Conservation (phyloP, 2,329 filamentous ascomycete species). For the Monascus ruber region DNA sequence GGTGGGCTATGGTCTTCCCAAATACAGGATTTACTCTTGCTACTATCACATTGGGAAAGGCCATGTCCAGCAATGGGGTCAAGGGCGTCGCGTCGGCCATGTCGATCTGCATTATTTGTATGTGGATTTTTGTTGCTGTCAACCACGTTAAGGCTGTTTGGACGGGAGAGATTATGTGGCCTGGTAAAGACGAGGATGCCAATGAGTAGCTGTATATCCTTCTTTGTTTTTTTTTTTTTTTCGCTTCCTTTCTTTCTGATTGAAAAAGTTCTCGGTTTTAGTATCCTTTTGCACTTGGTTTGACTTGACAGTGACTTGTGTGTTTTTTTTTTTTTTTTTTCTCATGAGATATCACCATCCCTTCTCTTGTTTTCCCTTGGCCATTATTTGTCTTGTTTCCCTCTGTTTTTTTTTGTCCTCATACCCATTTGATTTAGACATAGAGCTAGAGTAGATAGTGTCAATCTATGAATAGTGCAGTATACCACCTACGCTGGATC, state of each 20-base stretch:
- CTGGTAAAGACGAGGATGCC: constrained; percentile 50
- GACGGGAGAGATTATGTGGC: constrained; percentile 44
- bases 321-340: no score
- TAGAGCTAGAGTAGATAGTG: no score
- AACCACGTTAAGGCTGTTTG: constrained; percentile 41
- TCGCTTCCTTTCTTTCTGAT: background rate
- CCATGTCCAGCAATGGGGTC: constrained; percentile 42
- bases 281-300: no score
- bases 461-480: no score
- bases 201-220: constrained; percentile 11
- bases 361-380: no score
- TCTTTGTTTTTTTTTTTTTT: background rate
- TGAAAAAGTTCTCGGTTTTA: no score
- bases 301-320: no score
- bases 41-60: constrained; percentile 46
- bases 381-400: no score
- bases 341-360: no score
- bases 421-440: no score
- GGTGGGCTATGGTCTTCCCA: constrained; percentile 57
- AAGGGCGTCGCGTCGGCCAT: constrained; percentile 44
- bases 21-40: constrained; percentile 53
- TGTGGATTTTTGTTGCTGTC: constrained; percentile 44
- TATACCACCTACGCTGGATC: no score
- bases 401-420: no score
- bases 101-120: constrained; percentile 43